Conservation (phyloP, 75 land plant genomes). For the Cunninghamia lanceolata region DNA sequence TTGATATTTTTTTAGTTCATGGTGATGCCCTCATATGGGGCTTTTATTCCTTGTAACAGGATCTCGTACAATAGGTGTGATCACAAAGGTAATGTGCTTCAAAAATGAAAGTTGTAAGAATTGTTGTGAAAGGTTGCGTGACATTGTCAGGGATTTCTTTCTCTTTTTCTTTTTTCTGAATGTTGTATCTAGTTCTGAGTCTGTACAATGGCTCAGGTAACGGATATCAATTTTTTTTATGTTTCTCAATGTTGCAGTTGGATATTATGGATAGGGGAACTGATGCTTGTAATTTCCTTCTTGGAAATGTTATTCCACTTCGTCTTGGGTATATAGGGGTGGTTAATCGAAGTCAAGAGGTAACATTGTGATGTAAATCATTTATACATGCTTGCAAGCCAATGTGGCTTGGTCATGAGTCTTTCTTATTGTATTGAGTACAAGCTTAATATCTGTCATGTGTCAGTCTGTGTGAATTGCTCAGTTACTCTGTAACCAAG, state of each 20-base stretch:
- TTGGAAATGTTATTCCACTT: constrained; percentile 86
- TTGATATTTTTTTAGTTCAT: neutral
- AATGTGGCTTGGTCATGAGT: neutral
- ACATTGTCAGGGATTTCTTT: neutral
- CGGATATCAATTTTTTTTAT: constrained; percentile 1
- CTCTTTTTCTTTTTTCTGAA: neutral
- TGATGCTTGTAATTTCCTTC: constrained; percentile 87
- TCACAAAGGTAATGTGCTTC: constrained; percentile 68
- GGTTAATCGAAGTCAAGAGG: constrained; percentile 94
- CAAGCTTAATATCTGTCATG: neutral
- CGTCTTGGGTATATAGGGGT: constrained; percentile 89
- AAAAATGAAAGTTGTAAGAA: neutral
- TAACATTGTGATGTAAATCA: constrained; percentile 18
- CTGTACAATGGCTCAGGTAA: neutral
- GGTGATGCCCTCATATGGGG: neutral
- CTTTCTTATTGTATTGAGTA: neutral
- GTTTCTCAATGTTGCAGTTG: constrained; percentile 37
- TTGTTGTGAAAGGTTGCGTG: neutral
- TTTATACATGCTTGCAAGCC: neutral
- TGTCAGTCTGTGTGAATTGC: neutral
- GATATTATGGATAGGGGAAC: constrained; percentile 97
- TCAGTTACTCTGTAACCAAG: neutral
- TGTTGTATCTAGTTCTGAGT: neutral
- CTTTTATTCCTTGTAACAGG: constrained; percentile 39
- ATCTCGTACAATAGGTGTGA: constrained; percentile 86